phyloP scores from a whole-genome alignment of 208 protist genomes.

The Strigomonas culicis region DNA sequence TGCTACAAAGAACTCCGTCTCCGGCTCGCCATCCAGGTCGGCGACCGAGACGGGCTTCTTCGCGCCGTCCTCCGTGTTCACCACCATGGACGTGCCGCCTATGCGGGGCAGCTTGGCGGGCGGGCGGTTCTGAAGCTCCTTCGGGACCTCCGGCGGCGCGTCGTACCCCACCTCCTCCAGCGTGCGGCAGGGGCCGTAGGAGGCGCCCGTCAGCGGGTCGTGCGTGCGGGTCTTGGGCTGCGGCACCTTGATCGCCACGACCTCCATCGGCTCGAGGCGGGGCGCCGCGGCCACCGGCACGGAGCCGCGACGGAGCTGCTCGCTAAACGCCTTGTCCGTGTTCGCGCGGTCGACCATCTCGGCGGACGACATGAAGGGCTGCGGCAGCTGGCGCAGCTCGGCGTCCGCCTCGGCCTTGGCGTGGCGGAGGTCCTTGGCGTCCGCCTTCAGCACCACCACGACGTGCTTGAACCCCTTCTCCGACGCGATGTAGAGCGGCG shows the following conservation, averaged over 20 bases:
- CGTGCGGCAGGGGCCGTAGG: slow-evolving; percentile 66
- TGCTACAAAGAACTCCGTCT: slow-evolving; percentile 42
- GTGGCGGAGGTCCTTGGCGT: slow-evolving; percentile 37
- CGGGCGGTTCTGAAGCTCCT: slow-evolving; percentile 62
- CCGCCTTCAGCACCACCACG: slow-evolving; percentile 70
- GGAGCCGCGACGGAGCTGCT: slow-evolving; percentile 26
- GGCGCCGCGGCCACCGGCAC: slow-evolving; percentile 16
- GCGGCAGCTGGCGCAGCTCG: slow-evolving; percentile 38
- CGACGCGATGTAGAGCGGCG: slow-evolving; percentile 82
- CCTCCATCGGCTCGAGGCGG: slow-evolving; percentile 52
- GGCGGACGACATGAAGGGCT: slow-evolving; percentile 56
- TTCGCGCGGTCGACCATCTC: slow-evolving; percentile 57
- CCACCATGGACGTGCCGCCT: slow-evolving; percentile 79
- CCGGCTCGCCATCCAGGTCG: slow-evolving; percentile 33
- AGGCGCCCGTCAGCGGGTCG: slow-evolving; percentile 57
- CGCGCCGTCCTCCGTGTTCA: slow-evolving; percentile 63
- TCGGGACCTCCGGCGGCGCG: slow-evolving; percentile 57
- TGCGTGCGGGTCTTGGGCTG: slow-evolving; percentile 42
- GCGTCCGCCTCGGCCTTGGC: slow-evolving; percentile 73
- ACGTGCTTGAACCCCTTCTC: slow-evolving; percentile 82
- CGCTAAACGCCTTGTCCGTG: slow-evolving; percentile 38
- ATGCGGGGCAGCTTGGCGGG: slow-evolving; percentile 46
- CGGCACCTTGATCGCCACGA: slow-evolving; percentile 73
- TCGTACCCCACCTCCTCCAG: slow-evolving; percentile 85
- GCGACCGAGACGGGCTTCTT: slow-evolving; percentile 57